phyloP scores from a whole-genome alignment of 176 grass and related monocot genomes.

The Puccinellia tenuiflora region DNA sequence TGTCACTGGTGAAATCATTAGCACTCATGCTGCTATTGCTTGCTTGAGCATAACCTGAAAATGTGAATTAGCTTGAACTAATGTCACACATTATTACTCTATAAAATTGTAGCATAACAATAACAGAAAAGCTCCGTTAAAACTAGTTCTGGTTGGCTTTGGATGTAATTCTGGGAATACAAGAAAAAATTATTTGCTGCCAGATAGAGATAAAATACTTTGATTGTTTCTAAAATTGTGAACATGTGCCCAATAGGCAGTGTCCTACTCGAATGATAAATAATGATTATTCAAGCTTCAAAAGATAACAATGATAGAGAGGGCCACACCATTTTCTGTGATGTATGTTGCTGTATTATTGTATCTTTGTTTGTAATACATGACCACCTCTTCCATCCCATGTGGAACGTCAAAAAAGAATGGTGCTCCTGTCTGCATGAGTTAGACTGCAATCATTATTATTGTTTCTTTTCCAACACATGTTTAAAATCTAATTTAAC shows the following conservation, averaged over 20 bases:
- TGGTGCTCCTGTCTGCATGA: slow-evolving; percentile 47
- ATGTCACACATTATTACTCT: background rate
- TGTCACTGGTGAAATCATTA: slow-evolving; percentile 38
- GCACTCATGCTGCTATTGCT: slow-evolving; percentile 35
- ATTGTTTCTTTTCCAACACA: background rate
- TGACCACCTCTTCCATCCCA: slow-evolving; percentile 54
- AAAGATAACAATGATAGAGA: background rate
- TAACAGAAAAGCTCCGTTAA: background rate
- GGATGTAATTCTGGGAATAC: background rate
- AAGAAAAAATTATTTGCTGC: background rate
- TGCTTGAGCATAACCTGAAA: slow-evolving; percentile 49
- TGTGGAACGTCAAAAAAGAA: slow-evolving; percentile 32
- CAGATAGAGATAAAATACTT: background rate
- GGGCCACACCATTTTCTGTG: slow-evolving; percentile 62
- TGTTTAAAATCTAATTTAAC: background rate
- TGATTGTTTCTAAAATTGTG: background rate
- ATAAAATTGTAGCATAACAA: background rate
- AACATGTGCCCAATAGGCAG: background rate
- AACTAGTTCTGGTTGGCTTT: background rate
- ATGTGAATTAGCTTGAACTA: background rate
- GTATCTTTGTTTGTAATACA: slow-evolving; percentile 70
- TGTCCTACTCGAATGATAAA: background rate
- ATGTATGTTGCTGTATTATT: slow-evolving; percentile 63
- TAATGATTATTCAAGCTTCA: background rate
- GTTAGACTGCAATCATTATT: background rate